Evolutionary conservation across 441 rosid genomes (phyloP).

Genomic region (Populus hybrid): DNA sequence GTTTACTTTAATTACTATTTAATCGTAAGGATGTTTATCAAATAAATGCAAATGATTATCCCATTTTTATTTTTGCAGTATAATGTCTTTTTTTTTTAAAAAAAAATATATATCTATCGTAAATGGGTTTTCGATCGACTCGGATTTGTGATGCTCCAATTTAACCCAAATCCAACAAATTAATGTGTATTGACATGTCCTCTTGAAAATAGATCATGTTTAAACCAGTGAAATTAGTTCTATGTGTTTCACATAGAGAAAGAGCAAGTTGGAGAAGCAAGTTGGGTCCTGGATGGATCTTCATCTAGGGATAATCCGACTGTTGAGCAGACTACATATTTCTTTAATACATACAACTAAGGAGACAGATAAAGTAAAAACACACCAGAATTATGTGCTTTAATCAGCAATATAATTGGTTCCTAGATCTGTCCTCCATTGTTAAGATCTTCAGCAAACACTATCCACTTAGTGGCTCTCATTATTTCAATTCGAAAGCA

Average conservation of each 20-base stretch:
- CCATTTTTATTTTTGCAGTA: too few relatives aligned
- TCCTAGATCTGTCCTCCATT: constrained; percentile 14
- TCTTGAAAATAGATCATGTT: constrained; percentile 2
- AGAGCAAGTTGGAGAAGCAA: neutral
- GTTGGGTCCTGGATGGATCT: neutral
- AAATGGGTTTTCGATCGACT: neutral
- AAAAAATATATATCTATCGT: neutral
- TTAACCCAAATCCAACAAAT: neutral
- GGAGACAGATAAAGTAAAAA: neutral
- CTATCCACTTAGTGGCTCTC: constrained; percentile 17
- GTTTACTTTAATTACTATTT: too few relatives aligned
- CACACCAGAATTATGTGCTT: neutral
- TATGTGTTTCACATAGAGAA: neutral
- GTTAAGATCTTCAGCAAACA: constrained; percentile 21
- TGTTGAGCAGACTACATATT: neutral
- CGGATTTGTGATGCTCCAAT: neutral
- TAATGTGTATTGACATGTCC: too few relatives aligned
- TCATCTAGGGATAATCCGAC: neutral
- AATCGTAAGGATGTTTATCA: too few relatives aligned
- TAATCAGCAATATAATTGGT: neutral
- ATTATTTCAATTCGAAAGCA: constrained; percentile 24
- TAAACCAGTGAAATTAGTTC: neutral
- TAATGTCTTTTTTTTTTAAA: too few relatives aligned
- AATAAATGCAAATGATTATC: too few relatives aligned
- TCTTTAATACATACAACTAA: neutral